Percentiles rank a stretch among this genome's conserved stretches.
These are phyloP conservation scores for Starmerella gropengiesseri DNA, from an alignment of 805 yeast genomes.

Conservation along the genomic window DNA sequence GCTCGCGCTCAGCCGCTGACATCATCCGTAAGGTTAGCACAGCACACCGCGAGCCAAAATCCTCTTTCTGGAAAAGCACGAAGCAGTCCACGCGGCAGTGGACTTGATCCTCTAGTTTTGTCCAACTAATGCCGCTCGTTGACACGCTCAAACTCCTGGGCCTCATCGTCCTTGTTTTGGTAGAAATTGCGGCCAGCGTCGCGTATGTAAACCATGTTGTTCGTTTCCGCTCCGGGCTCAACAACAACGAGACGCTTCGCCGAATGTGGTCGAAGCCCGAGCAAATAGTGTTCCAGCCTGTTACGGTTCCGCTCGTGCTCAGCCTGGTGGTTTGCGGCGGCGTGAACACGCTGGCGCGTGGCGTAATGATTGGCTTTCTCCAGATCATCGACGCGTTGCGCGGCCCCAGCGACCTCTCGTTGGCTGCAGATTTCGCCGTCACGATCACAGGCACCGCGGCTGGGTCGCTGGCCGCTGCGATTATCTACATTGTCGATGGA, in stretches of 20 bases:
- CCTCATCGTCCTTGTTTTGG: slow-evolving; percentile 18
- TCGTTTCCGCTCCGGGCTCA: slow-evolving; percentile 23
- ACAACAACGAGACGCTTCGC: slow-evolving; percentile 23
- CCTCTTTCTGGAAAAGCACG: too few relatives aligned
- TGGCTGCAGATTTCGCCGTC: slow-evolving; percentile 15
- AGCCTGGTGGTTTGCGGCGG: slow-evolving; percentile 19
- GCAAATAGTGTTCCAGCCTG: slow-evolving; percentile 22
- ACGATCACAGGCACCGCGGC: slow-evolving; percentile 14
- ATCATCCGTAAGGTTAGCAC: too few relatives aligned
- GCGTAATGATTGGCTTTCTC: slow-evolving; percentile 19
- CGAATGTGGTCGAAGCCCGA: slow-evolving; percentile 25
- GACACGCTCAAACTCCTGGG: slow-evolving; percentile 20
- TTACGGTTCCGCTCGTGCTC: slow-evolving; percentile 16
- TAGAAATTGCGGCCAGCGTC: slow-evolving; percentile 19
- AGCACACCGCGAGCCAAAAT: too few relatives aligned
- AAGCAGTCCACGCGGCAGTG: too few relatives aligned
- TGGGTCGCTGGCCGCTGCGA: slow-evolving; percentile 18
- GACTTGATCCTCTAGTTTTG: too few relatives aligned
- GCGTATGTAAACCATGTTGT: slow-evolving; percentile 23
- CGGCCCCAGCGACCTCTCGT: slow-evolving; percentile 10
- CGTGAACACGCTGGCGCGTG: slow-evolving; percentile 17
- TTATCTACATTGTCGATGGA: slow-evolving; percentile 19
- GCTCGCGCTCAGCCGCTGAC: too few relatives aligned
- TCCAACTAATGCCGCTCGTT: slow-evolving; percentile 9
- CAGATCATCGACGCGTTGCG: slow-evolving; percentile 21